phyloP scores from a whole-genome alignment of 2,329 filamentous ascomycete genomes.

The Aspergillus phoenicis region DNA sequence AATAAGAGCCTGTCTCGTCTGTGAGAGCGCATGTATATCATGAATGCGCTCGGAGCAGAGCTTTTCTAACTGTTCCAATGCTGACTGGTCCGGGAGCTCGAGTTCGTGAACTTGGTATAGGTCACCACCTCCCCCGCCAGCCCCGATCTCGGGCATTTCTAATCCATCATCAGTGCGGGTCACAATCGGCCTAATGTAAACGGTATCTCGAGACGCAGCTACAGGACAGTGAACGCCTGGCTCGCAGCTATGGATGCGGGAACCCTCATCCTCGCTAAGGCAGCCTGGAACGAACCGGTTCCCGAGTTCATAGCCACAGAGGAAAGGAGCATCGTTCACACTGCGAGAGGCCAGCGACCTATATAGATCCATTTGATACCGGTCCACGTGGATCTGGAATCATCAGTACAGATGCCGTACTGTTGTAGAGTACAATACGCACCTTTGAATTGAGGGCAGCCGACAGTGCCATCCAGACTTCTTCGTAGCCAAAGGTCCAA shows the following conservation, averaged over 20 bases:
- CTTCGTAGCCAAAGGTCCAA: conserved; percentile 93
- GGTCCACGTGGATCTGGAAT: conserved; percentile 74
- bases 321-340: conserved; percentile 63
- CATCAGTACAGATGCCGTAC: conserved; percentile 16
- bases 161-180: conserved; percentile 59
- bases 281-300: conserved; percentile 72
- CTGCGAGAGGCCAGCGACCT: conserved; percentile 55
- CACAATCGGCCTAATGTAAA: conserved; percentile 79
- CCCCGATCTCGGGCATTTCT: conserved; percentile 71
- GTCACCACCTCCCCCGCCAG: conserved; percentile 78
- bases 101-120: conserved; percentile 69
- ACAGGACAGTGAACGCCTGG: conserved; percentile 57
- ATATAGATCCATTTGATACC: conserved; percentile 77
- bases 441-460: conserved; percentile 68
- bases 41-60: conserved; percentile 51
- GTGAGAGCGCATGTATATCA: conserved; percentile 30
- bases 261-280: conserved; percentile 64
- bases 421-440: conserved; percentile 16
- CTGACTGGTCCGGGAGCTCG: conserved; percentile 54
- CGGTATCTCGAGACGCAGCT: conserved; percentile 54
- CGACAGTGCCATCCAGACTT: conserved; percentile 83
- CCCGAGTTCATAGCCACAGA: conserved; percentile 74
- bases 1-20: conserved; percentile 33
- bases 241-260: conserved; percentile 84
- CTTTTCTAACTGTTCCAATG: conserved; percentile 56